phyloP scores from a whole-genome alignment of 129 eudicot genomes.

The Arctium minus region DNA sequence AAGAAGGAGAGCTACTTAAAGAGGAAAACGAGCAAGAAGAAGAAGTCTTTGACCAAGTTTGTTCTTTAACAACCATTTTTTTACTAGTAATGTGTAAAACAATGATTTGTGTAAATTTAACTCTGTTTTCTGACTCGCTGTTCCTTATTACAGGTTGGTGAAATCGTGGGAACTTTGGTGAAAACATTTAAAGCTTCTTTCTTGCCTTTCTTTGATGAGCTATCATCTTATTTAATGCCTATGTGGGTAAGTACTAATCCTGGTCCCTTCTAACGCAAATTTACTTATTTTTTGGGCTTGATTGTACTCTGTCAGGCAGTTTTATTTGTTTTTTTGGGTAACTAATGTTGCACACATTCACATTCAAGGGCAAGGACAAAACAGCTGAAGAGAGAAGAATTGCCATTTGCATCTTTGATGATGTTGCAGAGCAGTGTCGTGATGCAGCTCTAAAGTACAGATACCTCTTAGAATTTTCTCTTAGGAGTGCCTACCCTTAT shows the following conservation, averaged over 20 bases:
- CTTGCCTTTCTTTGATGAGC: conserved; percentile 94
- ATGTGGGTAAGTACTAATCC: conserved; percentile 75
- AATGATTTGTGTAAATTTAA: too few species aligned
- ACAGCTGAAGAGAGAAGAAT: conserved; percentile 98
- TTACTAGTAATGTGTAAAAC: too few species aligned
- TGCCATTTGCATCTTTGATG: conserved; percentile 98
- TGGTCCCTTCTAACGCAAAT: background rate
- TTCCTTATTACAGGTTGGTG: conserved; percentile 66
- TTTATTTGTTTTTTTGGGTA: background rate
- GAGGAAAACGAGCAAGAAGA: conserved; percentile 99
- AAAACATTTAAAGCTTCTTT: conserved; percentile 91
- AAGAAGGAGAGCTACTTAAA: conserved; percentile 84
- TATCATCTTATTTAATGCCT: conserved; percentile 91
- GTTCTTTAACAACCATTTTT: conserved; percentile 6
- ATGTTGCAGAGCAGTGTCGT: conserved; percentile 98
- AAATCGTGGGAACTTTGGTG: conserved; percentile 88
- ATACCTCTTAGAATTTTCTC: background rate
- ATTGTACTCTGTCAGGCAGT: background rate
- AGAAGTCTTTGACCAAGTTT: conserved; percentile 96
- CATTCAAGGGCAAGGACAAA: conserved; percentile 83
- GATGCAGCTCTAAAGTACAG: conserved; percentile 89
- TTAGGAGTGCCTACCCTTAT: background rate
- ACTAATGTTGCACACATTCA: background rate
- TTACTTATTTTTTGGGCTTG: background rate
- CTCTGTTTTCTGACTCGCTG: background rate